These are phyloP conservation scores for Coniochaeta sp. DNA, from an alignment of 2,329 filamentous ascomycete genomes.

Conservation along the genomic window DNA sequence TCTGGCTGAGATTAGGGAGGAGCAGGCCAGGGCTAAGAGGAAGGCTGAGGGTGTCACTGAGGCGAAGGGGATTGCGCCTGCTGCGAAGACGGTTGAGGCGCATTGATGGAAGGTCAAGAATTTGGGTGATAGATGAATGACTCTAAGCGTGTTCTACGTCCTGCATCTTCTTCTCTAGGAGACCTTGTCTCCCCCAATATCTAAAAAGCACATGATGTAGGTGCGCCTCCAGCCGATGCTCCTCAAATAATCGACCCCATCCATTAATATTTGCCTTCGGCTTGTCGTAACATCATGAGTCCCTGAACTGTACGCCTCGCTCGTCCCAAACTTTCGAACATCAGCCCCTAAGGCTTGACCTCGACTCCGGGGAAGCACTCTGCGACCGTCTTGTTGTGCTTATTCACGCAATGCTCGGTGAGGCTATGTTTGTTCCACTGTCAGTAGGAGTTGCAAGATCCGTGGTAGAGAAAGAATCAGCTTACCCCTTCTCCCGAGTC, in stretches of 20 bases:
- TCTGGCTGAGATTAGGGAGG: constrained; percentile 46
- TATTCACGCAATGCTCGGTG: constrained; percentile 64
- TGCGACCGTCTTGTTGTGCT: constrained; percentile 64
- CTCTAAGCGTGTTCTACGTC: background rate
- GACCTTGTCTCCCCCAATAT: background rate
- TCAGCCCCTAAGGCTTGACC: constrained; percentile 5
- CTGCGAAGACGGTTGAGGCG: constrained; percentile 26
- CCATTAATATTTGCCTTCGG: background rate
- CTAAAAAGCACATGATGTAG: constrained; percentile 6
- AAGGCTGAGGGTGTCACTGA: constrained; percentile 17
- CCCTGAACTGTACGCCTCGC: background rate
- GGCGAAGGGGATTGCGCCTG: constrained; percentile 9
- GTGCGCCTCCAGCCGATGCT: constrained; percentile 13
- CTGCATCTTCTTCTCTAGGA: background rate
- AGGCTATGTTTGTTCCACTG: constrained; percentile 34
- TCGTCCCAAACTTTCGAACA: background rate
- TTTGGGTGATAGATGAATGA: background rate
- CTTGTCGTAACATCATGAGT: background rate
- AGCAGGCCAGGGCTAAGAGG: constrained; percentile 38
- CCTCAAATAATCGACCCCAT: constrained; percentile 3
- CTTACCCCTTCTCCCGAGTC: constrained; percentile 62
- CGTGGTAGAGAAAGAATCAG: constrained; percentile 7
- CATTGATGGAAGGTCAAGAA: constrained; percentile 17
- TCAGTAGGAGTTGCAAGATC: constrained; percentile 4
- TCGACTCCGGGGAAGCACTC: constrained; percentile 61